These are phyloP conservation scores for Annulohypoxylon maeteangense DNA, from an alignment of 495 filamentous ascomycete genomes.

Conservation along the genomic window DNA sequence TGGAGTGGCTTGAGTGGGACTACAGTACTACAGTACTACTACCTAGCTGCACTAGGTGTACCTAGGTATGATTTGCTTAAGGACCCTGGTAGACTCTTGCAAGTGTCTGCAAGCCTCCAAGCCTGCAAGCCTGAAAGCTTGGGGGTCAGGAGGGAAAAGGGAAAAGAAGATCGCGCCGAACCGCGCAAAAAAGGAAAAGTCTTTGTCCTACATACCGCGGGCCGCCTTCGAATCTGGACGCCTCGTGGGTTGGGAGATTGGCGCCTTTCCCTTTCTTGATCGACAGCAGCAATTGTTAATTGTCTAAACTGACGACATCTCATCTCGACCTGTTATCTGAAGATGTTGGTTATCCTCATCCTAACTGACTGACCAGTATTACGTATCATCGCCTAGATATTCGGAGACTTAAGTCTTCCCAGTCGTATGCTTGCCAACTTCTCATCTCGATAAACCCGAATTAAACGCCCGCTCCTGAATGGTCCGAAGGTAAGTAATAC, in stretches of 20 bases:
- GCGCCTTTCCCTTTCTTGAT: slow-evolving; percentile 42
- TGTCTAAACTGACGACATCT: slow-evolving; percentile 42
- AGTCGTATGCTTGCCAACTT: slow-evolving; percentile 10
- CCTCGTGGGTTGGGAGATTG: slow-evolving; percentile 35
- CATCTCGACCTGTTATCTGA: slow-evolving; percentile 18
- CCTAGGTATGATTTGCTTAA: slow-evolving; percentile 36
- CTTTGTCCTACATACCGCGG: slow-evolving; percentile 31
- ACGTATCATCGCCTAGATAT: slow-evolving; percentile 2
- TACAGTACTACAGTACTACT: not conserved
- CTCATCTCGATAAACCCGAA: slow-evolving; percentile 32
- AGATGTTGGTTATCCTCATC: not conserved
- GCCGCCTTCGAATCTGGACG: slow-evolving; percentile 33
- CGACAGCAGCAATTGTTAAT: slow-evolving; percentile 26
- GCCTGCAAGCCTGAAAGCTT: not conserved
- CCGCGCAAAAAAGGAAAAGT: slow-evolving; percentile 25
- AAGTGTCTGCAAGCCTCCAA: not conserved
- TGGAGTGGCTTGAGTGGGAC: slow-evolving; percentile 34
- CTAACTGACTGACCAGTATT: not conserved
- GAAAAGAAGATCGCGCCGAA: slow-evolving; percentile 39
- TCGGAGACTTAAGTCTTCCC: not conserved
- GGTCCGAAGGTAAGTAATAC: slow-evolving; percentile 17
- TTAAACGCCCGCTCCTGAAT: slow-evolving; percentile 40
- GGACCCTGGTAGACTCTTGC: slow-evolving; percentile 1
- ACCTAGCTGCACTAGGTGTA: not conserved
- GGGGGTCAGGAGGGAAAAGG: slow-evolving; percentile 19